A percentile compares a stretch with the other conserved stretches of the same genome.
phyloP scores from a whole-genome alignment of 106 monocot species.

The Chionographis japonica region DNA sequence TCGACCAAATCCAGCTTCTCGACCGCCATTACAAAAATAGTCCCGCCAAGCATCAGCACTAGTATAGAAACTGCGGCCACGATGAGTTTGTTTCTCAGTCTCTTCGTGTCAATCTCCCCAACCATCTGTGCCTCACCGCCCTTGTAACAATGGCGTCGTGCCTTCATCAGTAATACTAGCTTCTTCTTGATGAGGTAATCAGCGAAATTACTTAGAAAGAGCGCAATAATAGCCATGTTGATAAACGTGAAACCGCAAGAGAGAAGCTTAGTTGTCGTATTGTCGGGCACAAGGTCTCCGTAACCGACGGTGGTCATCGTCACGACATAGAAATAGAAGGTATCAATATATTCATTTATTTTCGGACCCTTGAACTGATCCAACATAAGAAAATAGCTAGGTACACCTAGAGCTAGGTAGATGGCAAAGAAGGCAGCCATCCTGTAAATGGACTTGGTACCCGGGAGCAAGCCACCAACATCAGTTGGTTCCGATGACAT shows the following conservation, averaged over 20 bases:
- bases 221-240: slow-evolving; percentile 68
- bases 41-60: slow-evolving; percentile 39
- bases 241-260: slow-evolving; percentile 72
- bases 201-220: slow-evolving; percentile 66
- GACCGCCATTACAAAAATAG: slow-evolving; percentile 43
- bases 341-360: slow-evolving; percentile 56
- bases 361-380: slow-evolving; percentile 55
- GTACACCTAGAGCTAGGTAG: slow-evolving; percentile 41
- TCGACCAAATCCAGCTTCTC: slow-evolving; percentile 68
- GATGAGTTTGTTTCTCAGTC: slow-evolving; percentile 52
- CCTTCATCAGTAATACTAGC: slow-evolving; percentile 62
- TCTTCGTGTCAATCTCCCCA: slow-evolving; percentile 47
- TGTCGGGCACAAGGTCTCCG: slow-evolving; percentile 77
- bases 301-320: slow-evolving; percentile 96
- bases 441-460: slow-evolving; percentile 17
- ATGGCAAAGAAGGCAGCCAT: slow-evolving; percentile 29
- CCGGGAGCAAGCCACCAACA: slow-evolving; percentile 7
- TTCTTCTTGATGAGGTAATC: slow-evolving; percentile 86
- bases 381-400: slow-evolving; percentile 49
- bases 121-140: slow-evolving; percentile 28
- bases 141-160: slow-evolving; percentile 37
- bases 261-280: slow-evolving; percentile 54
- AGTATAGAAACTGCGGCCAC: slow-evolving; percentile 20
- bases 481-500: slow-evolving; percentile 1
- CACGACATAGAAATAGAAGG: slow-evolving; percentile 81